These are phyloP conservation scores for Leccinum subatratum DNA, from an alignment of 1,284 basidiomycete species.

Conservation along the genomic window DNA sequence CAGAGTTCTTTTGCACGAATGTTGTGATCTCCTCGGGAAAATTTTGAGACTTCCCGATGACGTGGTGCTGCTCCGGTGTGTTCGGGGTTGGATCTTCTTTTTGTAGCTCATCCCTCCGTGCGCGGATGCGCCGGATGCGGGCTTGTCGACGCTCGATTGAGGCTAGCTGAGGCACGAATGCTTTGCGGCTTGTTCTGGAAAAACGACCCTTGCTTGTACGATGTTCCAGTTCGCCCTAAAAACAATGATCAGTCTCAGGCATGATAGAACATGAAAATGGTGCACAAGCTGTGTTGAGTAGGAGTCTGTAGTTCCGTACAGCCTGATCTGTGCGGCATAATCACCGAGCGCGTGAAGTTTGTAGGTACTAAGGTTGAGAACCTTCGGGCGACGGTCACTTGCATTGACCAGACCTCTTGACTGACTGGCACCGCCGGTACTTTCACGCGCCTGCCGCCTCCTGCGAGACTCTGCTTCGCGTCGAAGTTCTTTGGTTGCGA, in stretches of 20 bases:
- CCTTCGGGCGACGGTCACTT: background rate
- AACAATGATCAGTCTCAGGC: background rate
- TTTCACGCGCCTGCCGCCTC: background rate
- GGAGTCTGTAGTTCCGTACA: background rate
- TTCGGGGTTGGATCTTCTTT: background rate
- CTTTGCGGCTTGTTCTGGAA: constrained; percentile 8
- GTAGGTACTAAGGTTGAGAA: background rate
- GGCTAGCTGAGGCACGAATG: constrained; percentile 7
- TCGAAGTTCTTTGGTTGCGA: background rate
- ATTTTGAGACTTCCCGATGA: constrained; percentile 18
- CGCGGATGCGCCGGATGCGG: constrained; percentile 5
- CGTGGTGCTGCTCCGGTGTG: constrained; percentile 11
- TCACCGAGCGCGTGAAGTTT: background rate
- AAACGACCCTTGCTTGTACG: constrained; percentile 9
- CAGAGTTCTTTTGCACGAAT: constrained; percentile 8
- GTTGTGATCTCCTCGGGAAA: constrained; percentile 12
- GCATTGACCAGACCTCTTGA: background rate
- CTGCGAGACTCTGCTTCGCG: constrained; percentile 1
- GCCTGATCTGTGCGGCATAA: background rate
- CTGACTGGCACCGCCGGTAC: background rate
- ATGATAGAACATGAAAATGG: background rate
- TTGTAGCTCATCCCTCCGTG: background rate
- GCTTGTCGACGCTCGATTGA: constrained; percentile 8
- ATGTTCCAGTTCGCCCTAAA: constrained; percentile 10
- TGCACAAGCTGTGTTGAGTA: background rate